Evolutionary conservation across 129 eudicot genomes (phyloP), one percentile per base, ranked within the genome.

Genomic region (Logfia minima): DNA sequence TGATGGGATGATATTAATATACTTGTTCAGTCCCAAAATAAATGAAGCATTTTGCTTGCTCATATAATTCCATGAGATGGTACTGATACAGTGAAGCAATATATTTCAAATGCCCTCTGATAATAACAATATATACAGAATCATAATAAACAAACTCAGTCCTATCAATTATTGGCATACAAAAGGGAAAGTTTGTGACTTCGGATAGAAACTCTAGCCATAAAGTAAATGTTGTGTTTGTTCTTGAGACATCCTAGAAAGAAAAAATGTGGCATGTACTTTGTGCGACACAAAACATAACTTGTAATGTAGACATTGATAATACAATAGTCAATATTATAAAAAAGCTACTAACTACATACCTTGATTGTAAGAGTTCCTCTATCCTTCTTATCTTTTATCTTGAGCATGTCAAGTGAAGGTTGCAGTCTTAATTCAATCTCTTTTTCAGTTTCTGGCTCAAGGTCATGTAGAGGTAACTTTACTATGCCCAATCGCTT

Each of bases 341-440:
- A 18, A 52, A 51, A 8, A 24, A 22, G 60, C 45, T 58, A 19
- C 23, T 35, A 45, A 23, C 24, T 62, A 41, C 75, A 56, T 87
- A 94, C 99, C 97, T 89, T 88, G 61, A 94, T 9, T 32, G 96
- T 89, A 52, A 94, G 74, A 67, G 99, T 89, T 83, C 99, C 99
- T 81, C 97, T 80, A 70, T 94, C 99, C 82, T 94, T 94, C 87
- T 94, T 94, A 72, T 94, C 99, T 81, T 94, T 94, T 4, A 91
- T 82, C 75, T 85, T 91, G n/a, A 90, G 90, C 97, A 91, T 94
- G 78, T 94, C 97, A 66, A 94, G 96, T 26, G 92, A 81, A 65
- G 99, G 96, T 72, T 78, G 80, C 84, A 94, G 87, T 85, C 87
- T 91, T 74, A 94, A 70, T 65, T 89, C 97, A 3, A 87, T 32